A percentile compares a stretch with the other conserved stretches of the same genome.
Conservation (phyloP, 164 flowering plant species). For the Saururus chinensis region DNA sequence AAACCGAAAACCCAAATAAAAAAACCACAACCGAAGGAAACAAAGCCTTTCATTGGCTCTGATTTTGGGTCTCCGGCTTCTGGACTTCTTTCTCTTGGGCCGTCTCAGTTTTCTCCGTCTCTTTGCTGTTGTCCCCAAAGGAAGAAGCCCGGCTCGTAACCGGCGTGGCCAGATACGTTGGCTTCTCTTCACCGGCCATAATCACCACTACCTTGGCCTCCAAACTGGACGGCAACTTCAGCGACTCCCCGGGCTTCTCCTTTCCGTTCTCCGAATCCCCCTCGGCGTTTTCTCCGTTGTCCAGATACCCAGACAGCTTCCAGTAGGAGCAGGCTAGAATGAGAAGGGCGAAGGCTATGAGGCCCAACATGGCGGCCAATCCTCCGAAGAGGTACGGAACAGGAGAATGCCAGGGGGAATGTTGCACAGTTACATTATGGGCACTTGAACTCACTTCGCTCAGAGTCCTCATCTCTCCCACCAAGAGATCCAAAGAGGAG, state of each 20-base stretch:
- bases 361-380: slow-evolving; percentile 74
- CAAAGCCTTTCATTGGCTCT: slow-evolving; percentile 5
- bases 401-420: slow-evolving; percentile 80
- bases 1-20: not conserved
- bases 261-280: slow-evolving; percentile 36
- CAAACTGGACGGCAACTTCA: slow-evolving; percentile 18
- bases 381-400: slow-evolving; percentile 90
- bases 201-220: slow-evolving; percentile 62
- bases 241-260: slow-evolving; percentile 15
- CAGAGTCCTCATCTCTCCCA: slow-evolving; percentile 20
- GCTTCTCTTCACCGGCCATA: slow-evolving; percentile 62
- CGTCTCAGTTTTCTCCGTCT: slow-evolving; percentile 2
- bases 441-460: slow-evolving; percentile 7
- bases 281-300: slow-evolving; percentile 19
- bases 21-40: not conserved
- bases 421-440: slow-evolving; percentile 7
- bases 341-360: slow-evolving; percentile 73
- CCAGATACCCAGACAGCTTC: slow-evolving; percentile 57
- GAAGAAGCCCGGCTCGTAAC: slow-evolving; percentile 32
- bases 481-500: not conserved
- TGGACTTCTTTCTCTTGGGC: slow-evolving; percentile 9
- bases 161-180: slow-evolving; percentile 64
- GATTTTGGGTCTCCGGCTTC: slow-evolving; percentile 4
- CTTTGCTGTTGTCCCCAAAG: slow-evolving; percentile 21
- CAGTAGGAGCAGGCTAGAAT: slow-evolving; percentile 80